A percentile compares a stretch with the other conserved stretches of the same genome.
These are phyloP conservation scores for Colletotrichum sp. DNA, from an alignment of 2,329 filamentous ascomycete genomes.

Conservation along the genomic window DNA sequence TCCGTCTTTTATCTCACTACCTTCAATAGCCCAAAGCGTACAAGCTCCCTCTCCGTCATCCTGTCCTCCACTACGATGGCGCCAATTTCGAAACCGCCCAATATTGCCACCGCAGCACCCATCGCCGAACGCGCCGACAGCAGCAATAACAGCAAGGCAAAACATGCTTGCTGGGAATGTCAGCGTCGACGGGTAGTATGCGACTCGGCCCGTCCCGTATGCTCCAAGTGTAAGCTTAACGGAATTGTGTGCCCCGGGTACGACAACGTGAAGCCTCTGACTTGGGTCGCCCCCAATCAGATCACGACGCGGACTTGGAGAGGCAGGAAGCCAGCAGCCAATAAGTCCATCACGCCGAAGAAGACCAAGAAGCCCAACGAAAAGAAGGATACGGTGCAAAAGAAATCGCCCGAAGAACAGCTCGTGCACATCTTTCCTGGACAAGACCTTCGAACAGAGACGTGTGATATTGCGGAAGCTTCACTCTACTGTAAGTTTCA, in stretches of 20 bases:
- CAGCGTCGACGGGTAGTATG: slow-evolving; percentile 43
- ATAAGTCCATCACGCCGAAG: not conserved
- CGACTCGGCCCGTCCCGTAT: slow-evolving; percentile 38
- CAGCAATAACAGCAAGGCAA: not conserved
- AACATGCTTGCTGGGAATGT: slow-evolving; percentile 45
- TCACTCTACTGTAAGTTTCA: slow-evolving; percentile 9
- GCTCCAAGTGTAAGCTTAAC: slow-evolving; percentile 35
- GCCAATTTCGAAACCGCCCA: too few relatives aligned
- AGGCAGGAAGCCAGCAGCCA: not conserved
- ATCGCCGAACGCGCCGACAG: not conserved
- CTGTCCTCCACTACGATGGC: not conserved
- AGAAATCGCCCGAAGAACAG: not conserved
- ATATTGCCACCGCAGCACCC: too few relatives aligned
- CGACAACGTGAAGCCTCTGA: slow-evolving; percentile 38
- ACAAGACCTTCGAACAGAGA: not conserved
- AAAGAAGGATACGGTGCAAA: not conserved
- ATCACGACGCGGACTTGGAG: slow-evolving; percentile 23
- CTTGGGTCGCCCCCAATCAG: slow-evolving; percentile 34
- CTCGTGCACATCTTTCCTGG: not conserved
- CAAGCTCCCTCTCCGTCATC: not conserved
- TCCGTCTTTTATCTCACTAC: not conserved
- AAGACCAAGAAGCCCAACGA: not conserved
- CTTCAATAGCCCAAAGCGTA: not conserved
- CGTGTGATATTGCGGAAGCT: slow-evolving; percentile 8
- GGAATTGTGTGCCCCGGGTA: slow-evolving; percentile 44